Evolutionary conservation across 106 monocot species (phyloP).

Genomic region (Dendrobium officinale): DNA sequence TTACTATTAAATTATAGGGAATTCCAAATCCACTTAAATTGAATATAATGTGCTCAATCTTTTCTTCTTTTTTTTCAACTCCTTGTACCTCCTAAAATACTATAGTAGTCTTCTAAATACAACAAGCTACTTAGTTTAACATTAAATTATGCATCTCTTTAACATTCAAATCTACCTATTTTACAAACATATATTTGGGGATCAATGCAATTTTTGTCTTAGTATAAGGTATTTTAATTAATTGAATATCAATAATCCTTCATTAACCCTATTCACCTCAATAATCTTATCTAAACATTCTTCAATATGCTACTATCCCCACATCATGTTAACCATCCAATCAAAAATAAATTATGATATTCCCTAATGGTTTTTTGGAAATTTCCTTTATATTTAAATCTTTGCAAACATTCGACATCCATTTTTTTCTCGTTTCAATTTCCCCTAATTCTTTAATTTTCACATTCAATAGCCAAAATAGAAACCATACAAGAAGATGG

Average conservation of each 20-base stretch:
- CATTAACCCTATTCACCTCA: neutral
- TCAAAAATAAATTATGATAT: neutral
- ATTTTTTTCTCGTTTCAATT: neutral
- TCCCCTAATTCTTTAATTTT: neutral
- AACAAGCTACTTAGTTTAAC: neutral
- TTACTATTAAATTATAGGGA: no score
- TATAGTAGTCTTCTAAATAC: neutral
- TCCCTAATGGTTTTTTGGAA: neutral
- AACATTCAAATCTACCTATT: neutral
- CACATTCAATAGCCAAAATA: neutral
- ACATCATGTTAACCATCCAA: neutral
- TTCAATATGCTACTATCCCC: neutral
- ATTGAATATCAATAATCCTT: neutral
- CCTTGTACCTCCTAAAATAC: neutral
- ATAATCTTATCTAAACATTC: neutral
- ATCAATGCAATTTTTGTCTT: neutral
- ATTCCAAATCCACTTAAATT: no score
- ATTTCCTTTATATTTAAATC: neutral
- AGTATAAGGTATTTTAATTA: neutral
- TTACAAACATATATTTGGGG: neutral
- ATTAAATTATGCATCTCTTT: neutral
- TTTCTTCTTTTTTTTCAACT: neutral
- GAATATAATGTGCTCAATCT: no score
- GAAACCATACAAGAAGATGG: neutral
- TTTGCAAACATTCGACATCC: neutral